Percentiles rank a stretch among this genome's conserved stretches.
Evolutionary conservation across 2,329 filamentous ascomycete species (phyloP).

Genomic region (Chrysosporium keratinophilum): DNA sequence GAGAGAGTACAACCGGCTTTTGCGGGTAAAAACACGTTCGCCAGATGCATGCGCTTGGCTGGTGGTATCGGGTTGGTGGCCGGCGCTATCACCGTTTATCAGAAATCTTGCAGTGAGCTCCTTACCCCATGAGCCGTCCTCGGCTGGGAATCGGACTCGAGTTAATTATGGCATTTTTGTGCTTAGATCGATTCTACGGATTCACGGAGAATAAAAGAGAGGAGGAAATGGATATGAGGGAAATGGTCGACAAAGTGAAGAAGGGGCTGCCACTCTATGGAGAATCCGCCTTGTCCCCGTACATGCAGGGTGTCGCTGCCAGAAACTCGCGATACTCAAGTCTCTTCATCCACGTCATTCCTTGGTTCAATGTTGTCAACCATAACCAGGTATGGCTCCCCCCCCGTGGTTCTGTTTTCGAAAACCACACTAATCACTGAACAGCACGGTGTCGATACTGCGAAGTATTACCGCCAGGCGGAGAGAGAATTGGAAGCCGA

Average conservation of each 20-base stretch:
- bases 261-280: slow-evolving; percentile 83
- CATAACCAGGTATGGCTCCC: slow-evolving; percentile 54
- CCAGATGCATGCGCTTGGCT: slow-evolving; percentile 69
- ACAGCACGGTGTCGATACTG: slow-evolving; percentile 90
- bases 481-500: slow-evolving; percentile 87
- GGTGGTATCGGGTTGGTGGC: slow-evolving; percentile 62
- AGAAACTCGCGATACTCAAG: slow-evolving; percentile 87
- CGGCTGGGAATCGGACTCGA: slow-evolving; percentile 10
- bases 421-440: background rate
- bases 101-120: slow-evolving; percentile 67
- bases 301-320: slow-evolving; percentile 87
- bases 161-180: slow-evolving; percentile 11
- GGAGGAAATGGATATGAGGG: slow-evolving; percentile 89
- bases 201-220: slow-evolving; percentile 87
- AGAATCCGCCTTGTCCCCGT: slow-evolving; percentile 62
- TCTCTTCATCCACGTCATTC: slow-evolving; percentile 70
- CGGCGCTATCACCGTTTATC: slow-evolving; percentile 76
- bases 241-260: slow-evolving; percentile 97
- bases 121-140: background rate
- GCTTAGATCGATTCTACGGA: slow-evolving; percentile 83
- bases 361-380: slow-evolving; percentile 98
- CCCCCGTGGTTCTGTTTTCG: background rate
- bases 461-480: slow-evolving; percentile 95
- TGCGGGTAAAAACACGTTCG: slow-evolving; percentile 71
- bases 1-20: slow-evolving; percentile 78